Percentiles rank a stretch among this genome's conserved stretches.
Conservation (phyloP, 805 yeast genomes). For the Candida nanaspora region DNA sequence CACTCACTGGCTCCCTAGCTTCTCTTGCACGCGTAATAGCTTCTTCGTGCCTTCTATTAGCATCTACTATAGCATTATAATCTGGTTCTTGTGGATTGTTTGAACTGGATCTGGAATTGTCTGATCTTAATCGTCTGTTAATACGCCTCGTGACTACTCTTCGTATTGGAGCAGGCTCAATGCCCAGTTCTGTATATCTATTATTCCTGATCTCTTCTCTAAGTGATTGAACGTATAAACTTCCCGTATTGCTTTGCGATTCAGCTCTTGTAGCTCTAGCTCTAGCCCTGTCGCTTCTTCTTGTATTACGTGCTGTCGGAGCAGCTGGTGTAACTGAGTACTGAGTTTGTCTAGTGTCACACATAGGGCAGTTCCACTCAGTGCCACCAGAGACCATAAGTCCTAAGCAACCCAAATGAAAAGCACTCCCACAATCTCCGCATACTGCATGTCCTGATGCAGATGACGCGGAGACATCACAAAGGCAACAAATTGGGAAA, state of each 20-base stretch:
- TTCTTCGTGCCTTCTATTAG: constrained; percentile 7
- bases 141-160: neutral
- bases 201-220: constrained; percentile 2
- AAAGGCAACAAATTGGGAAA: constrained; percentile 22
- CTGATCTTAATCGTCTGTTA: constrained; percentile 1
- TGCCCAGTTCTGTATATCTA: constrained; percentile 4
- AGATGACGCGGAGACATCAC: constrained; percentile 20
- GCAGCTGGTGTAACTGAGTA: constrained; percentile 11
- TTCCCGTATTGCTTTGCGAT: neutral
- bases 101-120: neutral
- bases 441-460: constrained; percentile 21
- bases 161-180: neutral
- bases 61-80: constrained; percentile 18
- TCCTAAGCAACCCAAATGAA: constrained; percentile 25
- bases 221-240: neutral
- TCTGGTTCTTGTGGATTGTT: constrained; percentile 5
- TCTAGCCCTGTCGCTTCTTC: constrained; percentile 1
- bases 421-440: constrained; percentile 24
- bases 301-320: constrained; percentile 2
- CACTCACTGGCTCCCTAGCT: constrained; percentile 2
- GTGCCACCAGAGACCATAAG: constrained; percentile 9
- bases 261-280: neutral
- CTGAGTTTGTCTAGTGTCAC: constrained; percentile 23
- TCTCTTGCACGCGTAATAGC: constrained; percentile 4
- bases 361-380: constrained; percentile 28